Evolutionary conservation across 164 flowering plant genomes (phyloP).

Genomic region (Vitis riparia): DNA sequence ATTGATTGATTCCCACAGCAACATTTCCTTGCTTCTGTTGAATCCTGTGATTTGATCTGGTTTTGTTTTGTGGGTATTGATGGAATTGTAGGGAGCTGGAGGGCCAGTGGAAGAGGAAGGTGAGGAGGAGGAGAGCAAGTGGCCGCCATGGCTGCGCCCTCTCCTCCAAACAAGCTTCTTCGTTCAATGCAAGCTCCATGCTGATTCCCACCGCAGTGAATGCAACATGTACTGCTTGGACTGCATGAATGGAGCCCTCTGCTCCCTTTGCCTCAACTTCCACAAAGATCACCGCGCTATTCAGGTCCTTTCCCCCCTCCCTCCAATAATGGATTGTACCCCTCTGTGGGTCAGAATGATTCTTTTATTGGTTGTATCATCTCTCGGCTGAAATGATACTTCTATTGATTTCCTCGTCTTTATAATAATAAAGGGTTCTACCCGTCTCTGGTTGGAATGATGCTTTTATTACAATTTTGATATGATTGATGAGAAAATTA

Average conservation of each 20-base stretch:
- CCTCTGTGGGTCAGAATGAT: not conserved
- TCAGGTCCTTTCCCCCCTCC: constrained; percentile 31
- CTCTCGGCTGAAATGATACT: too few relatives aligned
- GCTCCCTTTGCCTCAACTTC: constrained; percentile 40
- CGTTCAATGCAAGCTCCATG: constrained; percentile 44
- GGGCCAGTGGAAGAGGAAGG: constrained; percentile 18
- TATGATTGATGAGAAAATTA: too few relatives aligned
- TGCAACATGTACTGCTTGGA: constrained; percentile 65
- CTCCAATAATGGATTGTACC: too few relatives aligned
- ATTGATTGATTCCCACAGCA: not conserved
- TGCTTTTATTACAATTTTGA: not conserved
- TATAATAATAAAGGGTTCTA: too few relatives aligned
- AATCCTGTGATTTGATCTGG: too few relatives aligned
- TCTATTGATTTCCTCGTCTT: too few relatives aligned
- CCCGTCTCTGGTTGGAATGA: not conserved
- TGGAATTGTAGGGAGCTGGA: constrained; percentile 19
- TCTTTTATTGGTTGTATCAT: not conserved
- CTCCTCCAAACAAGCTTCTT: constrained; percentile 46
- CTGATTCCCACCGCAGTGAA: constrained; percentile 46
- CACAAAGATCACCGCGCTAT: constrained; percentile 45
- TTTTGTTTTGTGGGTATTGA: not conserved
- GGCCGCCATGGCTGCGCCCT: constrained; percentile 53
- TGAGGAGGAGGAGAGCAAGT: constrained; percentile 16
- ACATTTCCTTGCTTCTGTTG: not conserved
- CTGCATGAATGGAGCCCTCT: constrained; percentile 48